These are phyloP conservation scores for Arthromyces matolae DNA, from an alignment of 768 basidiomycete species.

Conservation along the genomic window DNA sequence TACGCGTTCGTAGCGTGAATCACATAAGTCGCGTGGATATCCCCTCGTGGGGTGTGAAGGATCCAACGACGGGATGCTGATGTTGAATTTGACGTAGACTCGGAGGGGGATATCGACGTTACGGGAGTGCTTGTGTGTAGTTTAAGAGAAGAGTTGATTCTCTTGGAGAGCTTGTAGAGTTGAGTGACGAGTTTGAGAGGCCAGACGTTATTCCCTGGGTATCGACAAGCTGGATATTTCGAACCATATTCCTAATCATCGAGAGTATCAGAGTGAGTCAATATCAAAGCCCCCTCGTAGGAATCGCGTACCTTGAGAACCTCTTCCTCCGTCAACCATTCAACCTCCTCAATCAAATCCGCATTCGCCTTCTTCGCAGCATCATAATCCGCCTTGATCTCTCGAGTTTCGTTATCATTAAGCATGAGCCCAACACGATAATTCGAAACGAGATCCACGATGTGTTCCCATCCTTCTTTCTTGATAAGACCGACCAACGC, in stretches of 20 bases:
- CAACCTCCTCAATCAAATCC: constrained; percentile 35
- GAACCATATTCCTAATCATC: constrained; percentile 44
- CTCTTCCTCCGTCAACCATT: constrained; percentile 45
- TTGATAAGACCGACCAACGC: constrained; percentile 49
- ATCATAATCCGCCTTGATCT: constrained; percentile 41
- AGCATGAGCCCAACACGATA: constrained; percentile 49
- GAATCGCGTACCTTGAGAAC: constrained; percentile 40
- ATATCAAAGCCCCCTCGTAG: too few relatives aligned
- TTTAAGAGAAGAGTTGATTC: constrained; percentile 32
- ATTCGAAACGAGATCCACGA: constrained; percentile 61
- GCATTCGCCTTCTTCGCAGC: constrained; percentile 53
- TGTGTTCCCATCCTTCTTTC: constrained; percentile 35
- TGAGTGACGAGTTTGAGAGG: constrained; percentile 78
- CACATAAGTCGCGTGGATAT: constrained; percentile 55
- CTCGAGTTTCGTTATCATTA: constrained; percentile 39
- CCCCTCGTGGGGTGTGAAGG: constrained; percentile 65
- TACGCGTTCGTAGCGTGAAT: constrained; percentile 90
- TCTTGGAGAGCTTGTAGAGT: constrained; percentile 44
- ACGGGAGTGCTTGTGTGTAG: constrained; percentile 78
- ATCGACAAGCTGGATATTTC: constrained; percentile 47
- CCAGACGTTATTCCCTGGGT: constrained; percentile 66
- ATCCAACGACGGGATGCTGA: constrained; percentile 53
- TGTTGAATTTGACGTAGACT: constrained; percentile 1
- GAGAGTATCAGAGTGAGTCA: too few relatives aligned
- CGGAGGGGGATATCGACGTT: constrained; percentile 32